Evolutionary conservation across 169 alveolate species (phyloP), one percentile per base, ranked within the genome.

Genomic region (Plasmodium relictum): DNA sequence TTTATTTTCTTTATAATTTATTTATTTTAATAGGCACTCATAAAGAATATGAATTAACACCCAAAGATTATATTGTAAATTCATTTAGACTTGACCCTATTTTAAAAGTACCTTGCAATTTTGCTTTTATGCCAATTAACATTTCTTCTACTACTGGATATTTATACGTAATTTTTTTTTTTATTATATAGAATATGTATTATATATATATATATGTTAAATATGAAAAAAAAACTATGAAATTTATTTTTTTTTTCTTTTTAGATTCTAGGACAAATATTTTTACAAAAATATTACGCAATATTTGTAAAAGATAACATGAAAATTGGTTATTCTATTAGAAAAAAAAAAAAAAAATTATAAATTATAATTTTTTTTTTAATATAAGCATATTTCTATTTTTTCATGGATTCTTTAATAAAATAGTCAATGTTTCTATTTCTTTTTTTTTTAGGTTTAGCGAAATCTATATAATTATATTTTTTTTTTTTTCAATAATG

Each of bases 81-180:
- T 83, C 91, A 16, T 83, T 83, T 45, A 39, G 22, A 39, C 42
- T 52, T 45, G 91, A 83, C 69, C 91, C 91, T 54, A 39, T 68
- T 83, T 83, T 83, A 58, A 83, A 58, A 71, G 8, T 73, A 16
- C 91, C 91, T 26, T 83, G 91, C 76, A 83, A 83, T 62, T 83
- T 83, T 48, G 91, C 91, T 6, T 83, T 83, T 59, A 83, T 83
- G 74, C 91, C 91, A 83, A 83, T 83, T 68, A 83, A 83, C 37
- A 83, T 83, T 54, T 68, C 91, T 20, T 83, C 91, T 31, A 24
- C 71, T 37, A 83, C 41, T 83, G 76, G 91, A 83, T 83, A 83
- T 83, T 69, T 83, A 83, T 83, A 83, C 39, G 91, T 83, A 83
- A 18, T 54, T 18, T 54, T 1, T 20, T 39, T 16, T 7, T 39